These are phyloP conservation scores for Fusarium ramigenum DNA, from an alignment of 2,329 filamentous ascomycete species.

Conservation along the genomic window DNA sequence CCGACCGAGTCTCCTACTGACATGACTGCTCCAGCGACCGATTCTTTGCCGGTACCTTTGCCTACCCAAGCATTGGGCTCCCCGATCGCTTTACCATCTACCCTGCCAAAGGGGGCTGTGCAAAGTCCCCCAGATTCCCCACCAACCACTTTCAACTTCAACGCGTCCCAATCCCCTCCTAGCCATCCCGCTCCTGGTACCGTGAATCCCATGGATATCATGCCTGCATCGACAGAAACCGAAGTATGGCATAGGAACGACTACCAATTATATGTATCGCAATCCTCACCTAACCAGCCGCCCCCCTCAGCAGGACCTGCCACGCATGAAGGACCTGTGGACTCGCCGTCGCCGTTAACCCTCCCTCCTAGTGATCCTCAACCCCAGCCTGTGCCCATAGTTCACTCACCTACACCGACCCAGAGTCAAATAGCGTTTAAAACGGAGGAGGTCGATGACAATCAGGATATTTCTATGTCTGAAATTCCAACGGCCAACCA, in stretches of 20 bases:
- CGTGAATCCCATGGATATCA: constrained; percentile 64
- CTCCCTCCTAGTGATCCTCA: constrained; percentile 34
- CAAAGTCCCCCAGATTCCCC: constrained; percentile 43
- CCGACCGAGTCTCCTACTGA: constrained; percentile 47
- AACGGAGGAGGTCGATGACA: constrained; percentile 34
- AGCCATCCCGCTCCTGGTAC: constrained; percentile 55
- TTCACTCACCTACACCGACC: constrained; percentile 43
- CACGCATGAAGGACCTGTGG: constrained; percentile 27
- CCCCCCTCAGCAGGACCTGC: constrained; percentile 16
- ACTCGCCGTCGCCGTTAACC: constrained; percentile 42
- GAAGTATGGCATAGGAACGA: constrained; percentile 52
- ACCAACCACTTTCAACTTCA: constrained; percentile 35
- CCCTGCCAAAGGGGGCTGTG: constrained; percentile 21
- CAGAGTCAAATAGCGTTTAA: constrained; percentile 31
- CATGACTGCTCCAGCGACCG: constrained; percentile 31
- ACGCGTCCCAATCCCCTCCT: constrained; percentile 45
- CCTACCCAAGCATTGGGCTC: constrained; percentile 34
- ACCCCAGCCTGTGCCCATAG: constrained; percentile 36
- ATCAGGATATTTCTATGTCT: constrained; percentile 36
- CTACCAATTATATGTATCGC: constrained; percentile 46
- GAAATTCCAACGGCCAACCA: constrained; percentile 41
- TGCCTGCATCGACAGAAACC: constrained; percentile 54
- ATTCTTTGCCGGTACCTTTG: constrained; percentile 22
- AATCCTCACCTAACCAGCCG: constrained; percentile 39
- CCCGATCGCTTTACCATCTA: constrained; percentile 33